Conservation (phyloP, 2,329 filamentous ascomycete genomes). For the Ophiostoma himal-ulmi region DNA sequence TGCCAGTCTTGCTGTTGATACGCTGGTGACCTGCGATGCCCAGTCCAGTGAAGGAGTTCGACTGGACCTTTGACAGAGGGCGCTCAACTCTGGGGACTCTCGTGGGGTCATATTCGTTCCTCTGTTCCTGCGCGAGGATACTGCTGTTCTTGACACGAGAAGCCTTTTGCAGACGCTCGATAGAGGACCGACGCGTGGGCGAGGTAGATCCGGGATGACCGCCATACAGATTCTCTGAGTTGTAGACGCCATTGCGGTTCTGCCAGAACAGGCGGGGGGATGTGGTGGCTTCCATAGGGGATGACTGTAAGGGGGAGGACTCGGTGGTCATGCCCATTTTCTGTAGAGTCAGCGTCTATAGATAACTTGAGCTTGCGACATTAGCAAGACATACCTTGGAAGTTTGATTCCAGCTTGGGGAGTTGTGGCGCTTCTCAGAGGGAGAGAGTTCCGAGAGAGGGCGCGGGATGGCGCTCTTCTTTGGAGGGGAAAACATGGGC, state of each 20-base stretch:
- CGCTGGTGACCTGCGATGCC: conserved; percentile 48
- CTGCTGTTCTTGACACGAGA: conserved; percentile 97
- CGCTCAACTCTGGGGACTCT: conserved; percentile 72
- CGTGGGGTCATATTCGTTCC: conserved; percentile 84
- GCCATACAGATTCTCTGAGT: conserved; percentile 66
- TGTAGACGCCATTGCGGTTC: conserved; percentile 58
- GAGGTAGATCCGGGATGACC: conserved; percentile 58
- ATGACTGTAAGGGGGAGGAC: conserved; percentile 79
- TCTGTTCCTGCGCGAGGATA: conserved; percentile 89
- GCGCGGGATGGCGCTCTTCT: conserved; percentile 59
- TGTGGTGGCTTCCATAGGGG: conserved; percentile 60
- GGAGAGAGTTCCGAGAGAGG: conserved; percentile 86
- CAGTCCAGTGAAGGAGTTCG: conserved; percentile 60
- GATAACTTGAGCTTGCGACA: not conserved
- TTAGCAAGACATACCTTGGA: conserved; percentile 55
- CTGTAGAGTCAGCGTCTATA: conserved; percentile 34
- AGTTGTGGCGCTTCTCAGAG: conserved; percentile 81
- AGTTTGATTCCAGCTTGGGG: conserved; percentile 77
- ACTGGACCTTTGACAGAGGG: conserved; percentile 70
- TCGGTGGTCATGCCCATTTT: conserved; percentile 61
- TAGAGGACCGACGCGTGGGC: conserved; percentile 76
- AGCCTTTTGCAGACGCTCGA: conserved; percentile 90
- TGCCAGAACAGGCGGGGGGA: conserved; percentile 93
- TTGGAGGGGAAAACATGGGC: conserved; percentile 55
- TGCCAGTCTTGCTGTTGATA: conserved; percentile 55